These are phyloP conservation scores for Ophiostoma piceae DNA, from an alignment of 2,329 filamentous ascomycete genomes.

Conservation along the genomic window DNA sequence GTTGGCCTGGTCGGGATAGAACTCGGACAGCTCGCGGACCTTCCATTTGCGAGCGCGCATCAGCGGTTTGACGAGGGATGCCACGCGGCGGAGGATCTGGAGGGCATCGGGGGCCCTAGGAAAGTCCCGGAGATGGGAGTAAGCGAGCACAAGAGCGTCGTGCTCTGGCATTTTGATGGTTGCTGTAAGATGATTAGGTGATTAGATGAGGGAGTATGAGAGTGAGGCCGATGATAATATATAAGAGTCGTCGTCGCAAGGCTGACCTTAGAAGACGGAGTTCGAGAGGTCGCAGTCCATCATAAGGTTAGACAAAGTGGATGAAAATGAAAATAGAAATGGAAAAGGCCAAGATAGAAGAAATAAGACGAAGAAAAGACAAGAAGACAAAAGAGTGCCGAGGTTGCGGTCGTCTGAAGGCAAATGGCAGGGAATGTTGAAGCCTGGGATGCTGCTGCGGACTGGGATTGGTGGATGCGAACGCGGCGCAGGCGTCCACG, in stretches of 20 bases:
- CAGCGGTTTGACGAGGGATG: constrained; percentile 86
- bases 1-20: constrained; percentile 69
- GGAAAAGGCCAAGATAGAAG: neutral
- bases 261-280: neutral
- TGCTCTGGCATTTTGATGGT: constrained; percentile 38
- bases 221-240: neutral
- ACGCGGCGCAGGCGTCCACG: neutral
- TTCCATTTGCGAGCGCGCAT: constrained; percentile 84
- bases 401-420: neutral
- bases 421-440: neutral
- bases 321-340: neutral
- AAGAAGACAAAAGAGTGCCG: neutral
- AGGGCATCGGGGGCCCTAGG: constrained; percentile 48
- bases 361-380: neutral
- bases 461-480: neutral
- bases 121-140: constrained; percentile 45
- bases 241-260: neutral
- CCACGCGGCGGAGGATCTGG: constrained; percentile 67
- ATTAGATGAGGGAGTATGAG: neutral
- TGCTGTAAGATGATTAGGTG: neutral
- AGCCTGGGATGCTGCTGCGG: constrained; percentile 2
- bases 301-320: neutral
- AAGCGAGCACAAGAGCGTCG: constrained; percentile 45
- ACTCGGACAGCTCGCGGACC: constrained; percentile 74
- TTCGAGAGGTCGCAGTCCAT: neutral